phyloP scores from a whole-genome alignment of 768 basidiomycete species.

The Rhodotorula paludigena region DNA sequence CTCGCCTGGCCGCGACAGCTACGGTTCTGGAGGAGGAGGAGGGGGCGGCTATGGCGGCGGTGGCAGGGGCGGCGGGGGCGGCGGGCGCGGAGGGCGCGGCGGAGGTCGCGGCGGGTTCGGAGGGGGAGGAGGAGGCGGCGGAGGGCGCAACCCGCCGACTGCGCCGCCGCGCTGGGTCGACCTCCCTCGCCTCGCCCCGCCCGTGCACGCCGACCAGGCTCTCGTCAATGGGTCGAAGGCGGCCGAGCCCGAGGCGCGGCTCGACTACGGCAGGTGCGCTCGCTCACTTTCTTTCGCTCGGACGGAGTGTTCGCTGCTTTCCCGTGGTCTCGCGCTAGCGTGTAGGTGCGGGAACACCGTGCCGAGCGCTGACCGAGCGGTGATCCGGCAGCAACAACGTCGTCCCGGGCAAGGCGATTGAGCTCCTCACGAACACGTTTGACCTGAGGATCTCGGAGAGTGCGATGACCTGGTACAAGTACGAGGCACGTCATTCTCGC shows the following conservation, averaged over 20 bases:
- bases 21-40: neutral
- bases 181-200: neutral
- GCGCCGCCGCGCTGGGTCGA: neutral
- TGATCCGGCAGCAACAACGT: neutral
- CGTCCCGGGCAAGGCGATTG: neutral
- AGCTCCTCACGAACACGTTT: neutral
- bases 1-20: no score
- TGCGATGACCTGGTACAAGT: conserved; percentile 2
- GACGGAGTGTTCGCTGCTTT: neutral
- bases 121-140: neutral
- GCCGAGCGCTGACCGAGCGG: neutral
- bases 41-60: neutral
- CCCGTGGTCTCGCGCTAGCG: no score
- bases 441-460: neutral
- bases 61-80: neutral
- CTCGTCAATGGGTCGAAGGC: neutral
- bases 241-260: neutral
- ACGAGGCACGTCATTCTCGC: conserved; percentile 7
- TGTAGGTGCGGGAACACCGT: no score
- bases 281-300: neutral
- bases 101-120: neutral
- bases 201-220: neutral
- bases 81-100: neutral
- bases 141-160: neutral
- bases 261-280: neutral